phyloP scores from a whole-genome alignment of 2,329 filamentous ascomycete genomes.

The Chaetomium globosum region DNA sequence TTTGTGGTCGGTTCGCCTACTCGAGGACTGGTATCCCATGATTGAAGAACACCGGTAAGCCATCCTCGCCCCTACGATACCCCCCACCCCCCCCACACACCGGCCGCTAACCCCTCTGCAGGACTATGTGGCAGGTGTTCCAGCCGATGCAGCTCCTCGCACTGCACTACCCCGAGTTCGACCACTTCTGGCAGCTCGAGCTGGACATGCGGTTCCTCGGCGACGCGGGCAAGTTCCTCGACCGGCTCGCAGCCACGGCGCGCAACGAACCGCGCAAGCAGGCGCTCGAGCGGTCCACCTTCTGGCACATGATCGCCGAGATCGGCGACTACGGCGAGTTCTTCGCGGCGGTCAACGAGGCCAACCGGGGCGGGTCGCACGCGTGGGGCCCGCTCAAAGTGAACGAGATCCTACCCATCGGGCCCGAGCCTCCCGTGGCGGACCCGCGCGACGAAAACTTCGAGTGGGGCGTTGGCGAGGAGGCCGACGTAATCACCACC shows the following conservation, averaged over 20 bases:
- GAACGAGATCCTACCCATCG: slow-evolving; percentile 40
- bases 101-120: slow-evolving; percentile 15
- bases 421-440: slow-evolving; percentile 38
- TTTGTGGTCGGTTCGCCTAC: slow-evolving; percentile 69
- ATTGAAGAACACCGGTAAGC: slow-evolving; percentile 54
- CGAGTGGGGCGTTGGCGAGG: slow-evolving; percentile 43
- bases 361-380: slow-evolving; percentile 38
- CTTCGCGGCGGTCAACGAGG: slow-evolving; percentile 38
- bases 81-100: neutral
- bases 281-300: slow-evolving; percentile 60
- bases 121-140: slow-evolving; percentile 42
- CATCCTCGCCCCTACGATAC: neutral
- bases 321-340: slow-evolving; percentile 54
- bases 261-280: slow-evolving; percentile 59
- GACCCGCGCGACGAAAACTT: slow-evolving; percentile 38
- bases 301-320: slow-evolving; percentile 56
- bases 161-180: slow-evolving; percentile 43
- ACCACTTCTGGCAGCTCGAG: slow-evolving; percentile 48
- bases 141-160: slow-evolving; percentile 43
- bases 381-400: slow-evolving; percentile 41
- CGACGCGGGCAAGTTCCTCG: slow-evolving; percentile 41
- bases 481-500: slow-evolving; percentile 41
- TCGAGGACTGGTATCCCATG: slow-evolving; percentile 66
- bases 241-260: slow-evolving; percentile 46
- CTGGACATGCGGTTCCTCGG: slow-evolving; percentile 49